Base-by-base conservation (phyloP, 2,329 filamentous ascomycete genomes). In the Lachnellula hyalina region DNA sequence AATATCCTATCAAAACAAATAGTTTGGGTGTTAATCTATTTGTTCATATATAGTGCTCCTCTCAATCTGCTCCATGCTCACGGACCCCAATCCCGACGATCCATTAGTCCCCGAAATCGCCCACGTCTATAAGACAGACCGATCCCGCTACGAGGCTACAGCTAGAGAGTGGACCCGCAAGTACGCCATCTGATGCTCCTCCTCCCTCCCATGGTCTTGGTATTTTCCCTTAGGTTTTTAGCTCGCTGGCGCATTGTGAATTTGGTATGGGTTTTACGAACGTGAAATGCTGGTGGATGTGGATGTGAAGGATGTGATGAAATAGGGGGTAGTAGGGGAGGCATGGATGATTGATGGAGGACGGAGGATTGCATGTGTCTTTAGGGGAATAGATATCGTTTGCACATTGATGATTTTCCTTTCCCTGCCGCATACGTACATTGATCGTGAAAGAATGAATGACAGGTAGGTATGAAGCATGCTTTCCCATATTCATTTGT, bases 21-120 rank as follows among this genome's bases (percentile, higher is more conserved):
- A 7, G 25, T 7, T 25, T 25, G 7, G 25, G 25, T 28, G 7
- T 28, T 28, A 28, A 28, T 9, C 6, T 28, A 28, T 28, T 8
- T 28, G 25, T 28, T 14, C 14, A 40, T 5, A 40, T 40, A n/a
- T 58, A 97, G 94, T 99, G 55, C 83, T 99, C 28, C 84, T 99
- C 63, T 97, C 94, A 56, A 99, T 99, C 81, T 99, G 94, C 83
- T 99, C 94, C 52, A 97, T 99, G 94, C 81, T 99, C 74, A 99
- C 94, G 71, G 94, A 99, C 78, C 94, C 94, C 67, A 99, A 99
- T 82, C 94, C 94, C 63, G 94, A 99, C 74, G 94, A 99, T 75
- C 94, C 94, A 71, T 86, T 99, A 65, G 94, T 99, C 59, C 94
- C 94, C 62, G 94, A 99, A 80, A 99, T 99, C 70, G 94, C 94